These are phyloP conservation scores for Diplodia seriata DNA, from an alignment of 2,329 filamentous ascomycete genomes.

Conservation along the genomic window DNA sequence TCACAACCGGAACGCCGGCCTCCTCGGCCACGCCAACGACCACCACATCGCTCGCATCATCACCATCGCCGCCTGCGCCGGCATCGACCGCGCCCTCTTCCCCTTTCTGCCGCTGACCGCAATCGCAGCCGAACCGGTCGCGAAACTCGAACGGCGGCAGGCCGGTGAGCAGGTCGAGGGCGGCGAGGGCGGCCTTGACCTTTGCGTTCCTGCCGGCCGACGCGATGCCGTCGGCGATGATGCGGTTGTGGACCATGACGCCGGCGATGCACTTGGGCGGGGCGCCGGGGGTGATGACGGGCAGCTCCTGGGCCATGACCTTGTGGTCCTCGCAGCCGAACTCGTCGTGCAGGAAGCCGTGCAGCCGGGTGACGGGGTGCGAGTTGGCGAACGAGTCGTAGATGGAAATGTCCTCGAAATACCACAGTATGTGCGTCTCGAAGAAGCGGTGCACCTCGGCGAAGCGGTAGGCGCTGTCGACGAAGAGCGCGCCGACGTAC, in stretches of 20 bases:
- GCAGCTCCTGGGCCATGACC: constrained; percentile 43
- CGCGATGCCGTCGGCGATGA: constrained; percentile 68
- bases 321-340: constrained; percentile 71
- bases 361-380: constrained; percentile 78
- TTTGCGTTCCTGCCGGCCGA: constrained; percentile 77
- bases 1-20: neutral
- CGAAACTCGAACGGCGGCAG: constrained; percentile 66
- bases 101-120: constrained; percentile 44
- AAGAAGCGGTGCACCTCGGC: constrained; percentile 78
- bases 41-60: neutral
- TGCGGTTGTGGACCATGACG: constrained; percentile 75
- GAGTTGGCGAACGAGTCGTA: constrained; percentile 88
- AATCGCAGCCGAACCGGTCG: constrained; percentile 68
- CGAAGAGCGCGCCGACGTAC: constrained; percentile 87
- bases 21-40: neutral
- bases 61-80: neutral
- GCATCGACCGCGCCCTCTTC: neutral
- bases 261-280: constrained; percentile 67
- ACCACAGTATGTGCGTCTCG: constrained; percentile 72
- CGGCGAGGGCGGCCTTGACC: constrained; percentile 67
- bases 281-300: constrained; percentile 55
- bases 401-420: constrained; percentile 83
- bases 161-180: constrained; percentile 59
- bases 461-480: constrained; percentile 85
- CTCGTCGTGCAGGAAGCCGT: constrained; percentile 66